These are phyloP conservation scores for Pholiota adiposa DNA, from an alignment of 1,284 basidiomycete genomes.

Conservation along the genomic window DNA sequence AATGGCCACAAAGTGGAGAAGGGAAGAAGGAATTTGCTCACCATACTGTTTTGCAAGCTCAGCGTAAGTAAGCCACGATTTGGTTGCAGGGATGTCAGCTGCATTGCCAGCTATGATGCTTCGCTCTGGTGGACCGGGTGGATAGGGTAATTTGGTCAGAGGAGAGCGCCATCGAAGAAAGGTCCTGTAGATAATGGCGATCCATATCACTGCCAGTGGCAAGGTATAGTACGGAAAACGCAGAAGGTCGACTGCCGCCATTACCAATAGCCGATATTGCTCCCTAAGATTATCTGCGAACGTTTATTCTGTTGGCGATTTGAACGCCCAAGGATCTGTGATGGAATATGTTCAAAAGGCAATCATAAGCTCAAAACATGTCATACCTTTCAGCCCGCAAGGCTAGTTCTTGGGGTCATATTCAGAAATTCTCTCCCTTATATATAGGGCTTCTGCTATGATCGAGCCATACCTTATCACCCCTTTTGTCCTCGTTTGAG, in stretches of 20 bases:
- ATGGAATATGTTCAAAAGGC: too few relatives aligned
- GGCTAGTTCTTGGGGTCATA: too few relatives aligned
- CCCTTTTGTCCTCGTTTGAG: too few relatives aligned
- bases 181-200: background rate
- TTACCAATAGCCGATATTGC: background rate
- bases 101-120: conserved; percentile 6
- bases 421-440: too few relatives aligned
- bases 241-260: background rate
- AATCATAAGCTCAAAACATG: too few relatives aligned
- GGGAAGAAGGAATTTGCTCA: too few relatives aligned
- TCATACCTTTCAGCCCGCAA: too few relatives aligned
- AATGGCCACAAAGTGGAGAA: background rate
- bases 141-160: background rate
- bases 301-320: too few relatives aligned
- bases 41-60: conserved; percentile 9
- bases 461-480: too few relatives aligned
- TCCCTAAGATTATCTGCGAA: too few relatives aligned
- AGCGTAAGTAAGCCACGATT: conserved; percentile 10
- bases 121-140: conserved; percentile 10
- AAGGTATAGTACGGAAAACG: background rate
- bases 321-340: too few relatives aligned
- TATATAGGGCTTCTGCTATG: too few relatives aligned
- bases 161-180: background rate
- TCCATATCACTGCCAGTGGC: background rate
- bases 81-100: conserved; percentile 3